A percentile compares a stretch with the other conserved stretches of the same genome.
These are phyloP conservation scores for Blastocladiella emersonii DNA, from an alignment of 371 early-diverging fungal species.

Conservation along the genomic window DNA sequence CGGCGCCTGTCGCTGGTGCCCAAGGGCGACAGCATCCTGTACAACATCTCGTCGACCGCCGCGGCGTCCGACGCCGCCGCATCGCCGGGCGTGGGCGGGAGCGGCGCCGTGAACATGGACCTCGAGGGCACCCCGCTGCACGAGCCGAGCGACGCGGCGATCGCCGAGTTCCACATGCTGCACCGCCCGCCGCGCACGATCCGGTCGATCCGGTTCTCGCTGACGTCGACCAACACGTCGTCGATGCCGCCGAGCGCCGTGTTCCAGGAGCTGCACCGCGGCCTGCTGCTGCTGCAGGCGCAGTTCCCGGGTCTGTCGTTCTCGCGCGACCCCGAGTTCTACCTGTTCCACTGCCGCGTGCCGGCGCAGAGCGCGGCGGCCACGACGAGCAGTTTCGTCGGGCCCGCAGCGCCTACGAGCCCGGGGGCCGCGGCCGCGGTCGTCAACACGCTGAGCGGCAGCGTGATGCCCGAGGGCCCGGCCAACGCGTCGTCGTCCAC, in stretches of 20 bases:
- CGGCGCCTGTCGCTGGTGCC: slow-evolving; percentile 2
- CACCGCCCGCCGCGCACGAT: slow-evolving; percentile 29
- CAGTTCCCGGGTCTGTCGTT: slow-evolving; percentile 14
- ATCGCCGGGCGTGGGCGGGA: neutral
- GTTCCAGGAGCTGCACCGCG: slow-evolving; percentile 37
- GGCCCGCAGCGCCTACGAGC: no score
- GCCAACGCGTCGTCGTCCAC: neutral
- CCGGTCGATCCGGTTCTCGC: slow-evolving; percentile 27
- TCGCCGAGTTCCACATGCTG: slow-evolving; percentile 30
- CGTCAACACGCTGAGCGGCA: no score
- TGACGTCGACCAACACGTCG: slow-evolving; percentile 22
- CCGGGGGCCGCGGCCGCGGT: no score
- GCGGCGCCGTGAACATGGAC: neutral
- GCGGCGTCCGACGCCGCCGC: no score
- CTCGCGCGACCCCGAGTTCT: slow-evolving; percentile 19
- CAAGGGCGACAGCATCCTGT: neutral
- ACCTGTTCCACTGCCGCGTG: slow-evolving; percentile 20
- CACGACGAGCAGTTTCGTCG: no score
- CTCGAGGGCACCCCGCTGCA: neutral
- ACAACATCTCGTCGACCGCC: neutral
- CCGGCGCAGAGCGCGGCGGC: neutral
- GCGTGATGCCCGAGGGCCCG: neutral
- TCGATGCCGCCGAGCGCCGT: slow-evolving; percentile 19
- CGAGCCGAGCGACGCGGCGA: slow-evolving; percentile 20
- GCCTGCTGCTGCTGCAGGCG: slow-evolving; percentile 16